Evolutionary conservation across 768 basidiomycete species (phyloP).

Genomic region (Panaeolus papilionaceus): DNA sequence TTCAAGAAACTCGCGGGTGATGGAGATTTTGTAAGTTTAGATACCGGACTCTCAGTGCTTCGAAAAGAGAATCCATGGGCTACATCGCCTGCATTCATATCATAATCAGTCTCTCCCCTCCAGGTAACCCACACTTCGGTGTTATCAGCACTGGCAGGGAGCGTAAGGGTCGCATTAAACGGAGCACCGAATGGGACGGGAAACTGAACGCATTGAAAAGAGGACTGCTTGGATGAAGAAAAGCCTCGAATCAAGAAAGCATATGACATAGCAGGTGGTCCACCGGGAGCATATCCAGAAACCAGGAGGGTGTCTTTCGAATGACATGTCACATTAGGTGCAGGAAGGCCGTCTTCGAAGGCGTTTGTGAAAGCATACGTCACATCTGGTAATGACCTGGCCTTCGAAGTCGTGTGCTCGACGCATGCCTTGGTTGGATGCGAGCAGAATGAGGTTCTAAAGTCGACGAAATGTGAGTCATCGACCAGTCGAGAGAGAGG

Average conservation of each 20-base stretch:
- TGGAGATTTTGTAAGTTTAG: slow-evolving; percentile 19
- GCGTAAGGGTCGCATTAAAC: slow-evolving; percentile 50
- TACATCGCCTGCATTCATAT: slow-evolving; percentile 63
- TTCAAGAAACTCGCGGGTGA: slow-evolving; percentile 25
- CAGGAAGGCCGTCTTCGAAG: slow-evolving; percentile 53
- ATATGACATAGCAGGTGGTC: slow-evolving; percentile 69
- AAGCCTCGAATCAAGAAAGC: slow-evolving; percentile 60
- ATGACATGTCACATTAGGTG: slow-evolving; percentile 66
- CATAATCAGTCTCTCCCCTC: slow-evolving; percentile 78
- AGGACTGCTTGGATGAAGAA: slow-evolving; percentile 35
- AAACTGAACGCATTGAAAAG: slow-evolving; percentile 38
- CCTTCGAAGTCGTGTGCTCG: slow-evolving; percentile 51
- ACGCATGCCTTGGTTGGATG: slow-evolving; percentile 66
- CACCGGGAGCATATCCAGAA: slow-evolving; percentile 49
- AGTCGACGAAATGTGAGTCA: slow-evolving; percentile 26
- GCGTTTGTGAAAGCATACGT: slow-evolving; percentile 54
- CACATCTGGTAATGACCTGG: slow-evolving; percentile 32
- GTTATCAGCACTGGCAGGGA: slow-evolving; percentile 36
- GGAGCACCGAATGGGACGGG: slow-evolving; percentile 37
- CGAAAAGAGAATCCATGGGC: slow-evolving; percentile 65
- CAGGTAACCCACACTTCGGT: slow-evolving; percentile 70
- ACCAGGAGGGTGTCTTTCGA: slow-evolving; percentile 61
- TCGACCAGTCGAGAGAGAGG: slow-evolving; percentile 24
- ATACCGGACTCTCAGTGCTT: slow-evolving; percentile 56
- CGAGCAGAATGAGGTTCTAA: slow-evolving; percentile 65